Conservation (phyloP, 164 flowering plant species). For the Aristolochia fimbriata region DNA sequence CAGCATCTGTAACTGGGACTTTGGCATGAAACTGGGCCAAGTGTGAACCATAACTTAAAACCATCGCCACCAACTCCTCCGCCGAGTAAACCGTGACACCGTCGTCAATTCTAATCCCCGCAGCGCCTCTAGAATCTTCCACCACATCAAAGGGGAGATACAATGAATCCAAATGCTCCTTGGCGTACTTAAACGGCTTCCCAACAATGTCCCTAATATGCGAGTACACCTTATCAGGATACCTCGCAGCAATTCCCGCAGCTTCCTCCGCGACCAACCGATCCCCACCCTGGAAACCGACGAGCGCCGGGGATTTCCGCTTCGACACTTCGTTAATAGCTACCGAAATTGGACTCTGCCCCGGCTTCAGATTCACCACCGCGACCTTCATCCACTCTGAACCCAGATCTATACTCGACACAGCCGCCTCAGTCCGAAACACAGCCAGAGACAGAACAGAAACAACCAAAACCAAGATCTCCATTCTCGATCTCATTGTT, state of each 20-base stretch:
- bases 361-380: constrained; percentile 86
- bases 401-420: constrained; percentile 89
- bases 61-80: constrained; percentile 82
- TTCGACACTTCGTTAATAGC: constrained; percentile 99
- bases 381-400: constrained; percentile 93
- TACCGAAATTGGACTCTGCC: constrained; percentile 75
- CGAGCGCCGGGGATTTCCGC: constrained; percentile 80
- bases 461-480: background rate
- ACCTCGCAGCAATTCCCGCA: constrained; percentile 64
- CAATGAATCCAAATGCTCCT: constrained; percentile 26
- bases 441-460: constrained; percentile 14
- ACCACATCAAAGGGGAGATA: constrained; percentile 58
- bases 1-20: constrained; percentile 54
- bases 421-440: constrained; percentile 51
- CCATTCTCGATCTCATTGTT: background rate
- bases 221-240: constrained; percentile 70
- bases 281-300: constrained; percentile 54
- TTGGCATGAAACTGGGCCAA: constrained; percentile 78
- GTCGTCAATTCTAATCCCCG: constrained; percentile 40
- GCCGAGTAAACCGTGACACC: constrained; percentile 36
- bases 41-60: constrained; percentile 42
- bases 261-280: constrained; percentile 88
- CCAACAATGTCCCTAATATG: constrained; percentile 57
- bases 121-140: constrained; percentile 58
- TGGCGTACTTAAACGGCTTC: constrained; percentile 37